A percentile compares a stretch with the other conserved stretches of the same genome.
These are phyloP conservation scores for Sporothrix sp. DNA, from an alignment of 2,329 filamentous ascomycete genomes.

Conservation along the genomic window DNA sequence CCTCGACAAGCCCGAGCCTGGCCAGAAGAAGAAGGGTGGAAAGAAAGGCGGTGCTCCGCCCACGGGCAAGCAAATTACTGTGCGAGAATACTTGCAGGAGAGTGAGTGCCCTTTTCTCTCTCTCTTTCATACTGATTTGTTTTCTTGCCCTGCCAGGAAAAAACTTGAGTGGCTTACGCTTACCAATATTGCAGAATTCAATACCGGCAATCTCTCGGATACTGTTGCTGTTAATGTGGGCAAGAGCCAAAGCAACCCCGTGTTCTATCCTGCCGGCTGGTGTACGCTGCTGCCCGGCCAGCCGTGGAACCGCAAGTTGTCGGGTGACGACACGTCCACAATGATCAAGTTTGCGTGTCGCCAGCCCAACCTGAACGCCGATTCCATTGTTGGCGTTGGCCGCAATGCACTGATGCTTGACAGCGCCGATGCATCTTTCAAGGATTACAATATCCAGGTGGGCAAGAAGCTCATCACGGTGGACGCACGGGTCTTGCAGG, in stretches of 20 bases:
- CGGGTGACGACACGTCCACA: conserved; percentile 46
- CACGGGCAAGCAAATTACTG: background rate
- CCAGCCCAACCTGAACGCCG: conserved; percentile 54
- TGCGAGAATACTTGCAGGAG: conserved; percentile 10
- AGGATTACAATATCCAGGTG: conserved; percentile 54
- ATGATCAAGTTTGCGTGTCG: conserved; percentile 70
- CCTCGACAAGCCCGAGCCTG: background rate
- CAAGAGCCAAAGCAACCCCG: conserved; percentile 39
- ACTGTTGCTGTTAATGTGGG: conserved; percentile 56
- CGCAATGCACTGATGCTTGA: conserved; percentile 50
- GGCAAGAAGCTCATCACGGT: conserved; percentile 58
- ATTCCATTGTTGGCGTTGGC: conserved; percentile 51
- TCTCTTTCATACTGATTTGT: no score
- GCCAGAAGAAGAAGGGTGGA: background rate
- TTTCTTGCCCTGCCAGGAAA: background rate
- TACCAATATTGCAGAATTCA: conserved; percentile 3
- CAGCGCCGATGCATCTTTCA: conserved; percentile 32
- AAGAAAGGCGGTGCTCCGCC: conserved; percentile 1
- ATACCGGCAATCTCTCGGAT: background rate
- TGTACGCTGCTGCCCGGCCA: conserved; percentile 58
- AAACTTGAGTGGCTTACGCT: no score
- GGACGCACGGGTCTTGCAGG: conserved; percentile 53
- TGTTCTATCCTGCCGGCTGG: conserved; percentile 58
- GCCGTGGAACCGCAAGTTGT: conserved; percentile 49
- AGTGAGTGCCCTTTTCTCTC: conserved; percentile 7